Percentiles rank a stretch among this genome's conserved stretches.
Evolutionary conservation across 108 stramenopile genomes (phyloP).

Genomic region (Schizochytrium sp.): DNA sequence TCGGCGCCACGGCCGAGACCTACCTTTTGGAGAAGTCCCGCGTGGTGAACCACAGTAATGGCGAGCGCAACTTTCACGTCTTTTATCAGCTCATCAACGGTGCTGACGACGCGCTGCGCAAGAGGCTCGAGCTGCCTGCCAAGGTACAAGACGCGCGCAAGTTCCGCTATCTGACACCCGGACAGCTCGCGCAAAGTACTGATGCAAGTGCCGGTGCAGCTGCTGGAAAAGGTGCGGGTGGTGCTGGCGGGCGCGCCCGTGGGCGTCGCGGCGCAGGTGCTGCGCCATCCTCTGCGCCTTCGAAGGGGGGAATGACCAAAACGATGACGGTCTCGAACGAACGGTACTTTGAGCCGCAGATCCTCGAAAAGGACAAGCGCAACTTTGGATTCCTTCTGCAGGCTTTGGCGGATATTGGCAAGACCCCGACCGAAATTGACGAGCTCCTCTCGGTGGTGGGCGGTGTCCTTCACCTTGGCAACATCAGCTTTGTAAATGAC

Average conservation of each 20-base stretch:
- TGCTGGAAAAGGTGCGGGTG: too few species aligned
- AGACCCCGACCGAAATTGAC: conserved; percentile 51
- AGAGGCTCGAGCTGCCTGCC: conserved; percentile 41
- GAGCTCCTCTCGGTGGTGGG: conserved; percentile 66
- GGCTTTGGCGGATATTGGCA: conserved; percentile 3
- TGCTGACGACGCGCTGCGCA: conserved; percentile 7
- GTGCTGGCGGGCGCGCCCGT: too few species aligned
- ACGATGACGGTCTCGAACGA: background rate
- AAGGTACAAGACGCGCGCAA: background rate
- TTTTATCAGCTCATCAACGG: conserved; percentile 57
- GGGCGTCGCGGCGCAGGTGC: too few species aligned
- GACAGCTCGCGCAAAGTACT: background rate
- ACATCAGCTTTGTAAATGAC: conserved; percentile 63
- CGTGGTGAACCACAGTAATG: conserved; percentile 41
- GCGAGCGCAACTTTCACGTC: conserved; percentile 56
- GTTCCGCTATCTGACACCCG: background rate
- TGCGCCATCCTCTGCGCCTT: too few species aligned
- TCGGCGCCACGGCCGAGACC: conserved; percentile 35
- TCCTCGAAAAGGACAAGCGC: conserved; percentile 5
- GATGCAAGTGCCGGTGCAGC: too few species aligned
- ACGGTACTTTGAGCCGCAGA: background rate
- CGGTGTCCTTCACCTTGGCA: conserved; percentile 82
- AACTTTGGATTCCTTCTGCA: background rate
- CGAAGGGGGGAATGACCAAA: background rate
- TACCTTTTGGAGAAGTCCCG: conserved; percentile 57